phyloP scores from a whole-genome alignment of 176 grass and related monocot genomes.

The Eleusine indica region DNA sequence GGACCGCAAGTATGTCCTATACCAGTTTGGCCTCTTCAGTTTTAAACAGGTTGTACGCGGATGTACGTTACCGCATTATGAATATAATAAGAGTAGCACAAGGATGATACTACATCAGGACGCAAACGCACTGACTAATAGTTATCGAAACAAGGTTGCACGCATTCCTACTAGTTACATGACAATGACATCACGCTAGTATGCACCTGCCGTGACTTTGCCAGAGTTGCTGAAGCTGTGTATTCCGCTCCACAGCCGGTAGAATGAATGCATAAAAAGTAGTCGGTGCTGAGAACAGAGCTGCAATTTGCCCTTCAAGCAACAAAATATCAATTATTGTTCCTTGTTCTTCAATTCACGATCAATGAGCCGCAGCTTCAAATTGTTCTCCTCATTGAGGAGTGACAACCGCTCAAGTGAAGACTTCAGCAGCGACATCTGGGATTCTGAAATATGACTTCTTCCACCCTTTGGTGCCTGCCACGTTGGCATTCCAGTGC shows the following conservation, averaged over 20 bases:
- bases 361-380: slow-evolving; percentile 80
- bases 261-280: not conserved
- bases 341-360: slow-evolving; percentile 63
- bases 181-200: not conserved
- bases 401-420: slow-evolving; percentile 77
- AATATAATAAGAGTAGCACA: not conserved
- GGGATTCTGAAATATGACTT: slow-evolving; percentile 56
- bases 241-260: not conserved
- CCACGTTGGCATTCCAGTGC: slow-evolving; percentile 30
- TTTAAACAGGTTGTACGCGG: too few species aligned
- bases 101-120: not conserved
- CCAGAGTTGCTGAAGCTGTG: not conserved
- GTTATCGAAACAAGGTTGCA: not conserved
- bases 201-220: not conserved
- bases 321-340: slow-evolving; percentile 43
- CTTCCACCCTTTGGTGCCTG: slow-evolving; percentile 39
- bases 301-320: not conserved
- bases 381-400: slow-evolving; percentile 73
- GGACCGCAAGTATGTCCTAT: too few species aligned
- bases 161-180: not conserved
- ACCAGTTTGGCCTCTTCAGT: too few species aligned
- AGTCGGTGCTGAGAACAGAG: not conserved
- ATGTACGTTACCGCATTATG: too few species aligned
- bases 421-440: slow-evolving; percentile 73
- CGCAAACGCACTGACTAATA: not conserved